Evolutionary conservation across 768 basidiomycete species (phyloP), one percentile per base, ranked within the genome.

Genomic region (Gloeostereum incarnatum): DNA sequence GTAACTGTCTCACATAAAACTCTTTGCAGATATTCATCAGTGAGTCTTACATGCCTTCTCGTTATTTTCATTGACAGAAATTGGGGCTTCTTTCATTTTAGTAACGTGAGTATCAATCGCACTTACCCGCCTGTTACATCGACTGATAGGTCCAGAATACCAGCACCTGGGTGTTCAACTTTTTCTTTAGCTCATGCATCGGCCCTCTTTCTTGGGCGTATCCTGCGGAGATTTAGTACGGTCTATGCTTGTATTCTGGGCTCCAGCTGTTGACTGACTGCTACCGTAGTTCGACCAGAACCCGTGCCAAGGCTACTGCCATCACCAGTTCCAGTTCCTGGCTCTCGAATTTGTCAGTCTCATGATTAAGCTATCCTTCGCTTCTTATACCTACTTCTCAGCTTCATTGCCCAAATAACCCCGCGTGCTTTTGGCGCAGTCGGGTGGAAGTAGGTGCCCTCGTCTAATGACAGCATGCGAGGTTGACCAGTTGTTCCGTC

Each of bases 121-220:
- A n/a, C 26, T 13, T 29, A 16, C 21, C 35, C 20, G 1, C 21
- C 13, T 27, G 20, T 35, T 14, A 29, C 9, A 30, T 24, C 20
- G n/a, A 29, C 44, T 7, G 36, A 36, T 14, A 26, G 22, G n/a
- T n/a, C n/a, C 40, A 38, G 25, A 19, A 35, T 38, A 20, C 18
- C 24, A 64, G 60, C 21, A 69, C 64, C 11, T 68, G 66, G 65
- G 45, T 69, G 25, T 69, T 68, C 59, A 66, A 67, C 44, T 65
- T 68, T 55, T 65, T 66, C 54, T 68, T 67, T 47, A 63, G 60
- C 37, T 56, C 64, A 2, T 66, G 64, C 36, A 66, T 69, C 23
- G 67, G 66, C 1, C 66, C 66, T 6, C 50, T 67, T 6, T 63
- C 62, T 1, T 69, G 67, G 67, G 67, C 66, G 3, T 64, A 65